Percentiles rank a stretch among this genome's conserved stretches.
phyloP scores from a whole-genome alignment of 73 alveolate species.

The Symbiodinium pilosum region DNA sequence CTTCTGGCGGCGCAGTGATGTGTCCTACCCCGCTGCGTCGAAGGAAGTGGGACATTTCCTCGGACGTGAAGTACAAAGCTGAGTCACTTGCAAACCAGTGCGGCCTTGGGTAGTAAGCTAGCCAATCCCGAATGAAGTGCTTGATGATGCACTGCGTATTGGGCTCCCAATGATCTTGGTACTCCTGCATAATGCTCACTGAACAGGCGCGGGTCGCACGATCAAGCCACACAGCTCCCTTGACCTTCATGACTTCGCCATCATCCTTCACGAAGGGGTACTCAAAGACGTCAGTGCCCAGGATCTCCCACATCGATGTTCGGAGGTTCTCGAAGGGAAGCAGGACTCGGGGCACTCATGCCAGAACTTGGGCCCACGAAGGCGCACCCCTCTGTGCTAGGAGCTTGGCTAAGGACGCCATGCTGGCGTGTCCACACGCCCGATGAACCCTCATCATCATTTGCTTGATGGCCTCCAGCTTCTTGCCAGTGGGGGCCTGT shows the following conservation, averaged over 20 bases:
- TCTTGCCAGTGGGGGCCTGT: background rate
- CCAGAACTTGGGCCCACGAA: background rate
- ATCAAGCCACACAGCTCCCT: background rate
- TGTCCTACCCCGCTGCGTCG: background rate
- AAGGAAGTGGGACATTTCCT: background rate
- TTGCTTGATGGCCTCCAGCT: background rate
- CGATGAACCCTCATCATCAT: background rate
- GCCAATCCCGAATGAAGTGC: background rate
- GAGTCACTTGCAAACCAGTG: background rate
- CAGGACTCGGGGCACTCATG: background rate
- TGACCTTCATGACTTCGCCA: background rate
- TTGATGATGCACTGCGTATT: background rate
- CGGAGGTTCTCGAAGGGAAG: background rate
- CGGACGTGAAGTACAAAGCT: background rate
- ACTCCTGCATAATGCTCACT: background rate
- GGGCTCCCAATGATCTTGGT: background rate
- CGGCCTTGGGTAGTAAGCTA: background rate
- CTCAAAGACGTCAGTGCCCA: slow-evolving; percentile 2
- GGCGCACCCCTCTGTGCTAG: background rate
- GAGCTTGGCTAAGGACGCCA: background rate
- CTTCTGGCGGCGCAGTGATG: background rate
- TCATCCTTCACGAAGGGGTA: background rate
- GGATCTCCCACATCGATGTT: background rate
- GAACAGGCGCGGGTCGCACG: background rate
- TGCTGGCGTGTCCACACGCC: background rate